These are phyloP conservation scores for Scheffersomyces ergatensis DNA, from an alignment of 805 yeast species.

Conservation along the genomic window DNA sequence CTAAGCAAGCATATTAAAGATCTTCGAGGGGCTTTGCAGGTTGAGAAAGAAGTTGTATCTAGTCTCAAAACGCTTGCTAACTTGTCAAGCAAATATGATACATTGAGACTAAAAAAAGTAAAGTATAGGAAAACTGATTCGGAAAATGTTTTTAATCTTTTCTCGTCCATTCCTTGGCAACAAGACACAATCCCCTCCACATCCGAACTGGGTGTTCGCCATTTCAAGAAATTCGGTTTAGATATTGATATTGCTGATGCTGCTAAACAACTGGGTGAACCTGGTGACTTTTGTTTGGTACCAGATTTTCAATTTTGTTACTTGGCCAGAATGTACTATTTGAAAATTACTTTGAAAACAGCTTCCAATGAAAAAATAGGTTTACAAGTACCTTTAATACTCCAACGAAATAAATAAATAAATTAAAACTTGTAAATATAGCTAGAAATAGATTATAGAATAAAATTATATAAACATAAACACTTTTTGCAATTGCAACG, in stretches of 20 bases:
- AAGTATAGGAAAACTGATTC: constrained; percentile 9
- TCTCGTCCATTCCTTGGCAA: constrained; percentile 19
- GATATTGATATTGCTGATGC: constrained; percentile 26
- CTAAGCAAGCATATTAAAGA: constrained; percentile 21
- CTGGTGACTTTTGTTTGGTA: constrained; percentile 28
- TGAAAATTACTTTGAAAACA: constrained; percentile 21
- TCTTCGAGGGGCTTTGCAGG: constrained; percentile 20
- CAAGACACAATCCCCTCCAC: constrained; percentile 6
- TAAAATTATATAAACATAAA: too few species aligned
- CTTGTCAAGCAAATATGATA: constrained; percentile 24
- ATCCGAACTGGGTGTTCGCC: constrained; percentile 13
- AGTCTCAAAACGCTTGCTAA: constrained; percentile 33
- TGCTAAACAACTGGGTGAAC: constrained; percentile 9
- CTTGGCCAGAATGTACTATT: constrained; percentile 31
- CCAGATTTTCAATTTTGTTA: constrained; percentile 40
- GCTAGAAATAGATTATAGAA: too few species aligned
- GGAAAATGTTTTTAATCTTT: constrained; percentile 1
- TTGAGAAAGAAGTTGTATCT: constrained; percentile 23
- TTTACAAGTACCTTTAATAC: constrained; percentile 23
- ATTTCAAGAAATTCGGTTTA: constrained; percentile 19
- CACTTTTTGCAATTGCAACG: background rate
- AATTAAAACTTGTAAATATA: too few species aligned
- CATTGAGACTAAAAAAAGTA: constrained; percentile 19
- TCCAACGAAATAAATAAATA: constrained; percentile 17
- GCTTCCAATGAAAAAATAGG: constrained; percentile 21